A percentile compares a stretch with the other conserved stretches of the same genome.
phyloP scores from a whole-genome alignment of 2,329 filamentous ascomycete genomes.

The Fusarium xyrophilum region DNA sequence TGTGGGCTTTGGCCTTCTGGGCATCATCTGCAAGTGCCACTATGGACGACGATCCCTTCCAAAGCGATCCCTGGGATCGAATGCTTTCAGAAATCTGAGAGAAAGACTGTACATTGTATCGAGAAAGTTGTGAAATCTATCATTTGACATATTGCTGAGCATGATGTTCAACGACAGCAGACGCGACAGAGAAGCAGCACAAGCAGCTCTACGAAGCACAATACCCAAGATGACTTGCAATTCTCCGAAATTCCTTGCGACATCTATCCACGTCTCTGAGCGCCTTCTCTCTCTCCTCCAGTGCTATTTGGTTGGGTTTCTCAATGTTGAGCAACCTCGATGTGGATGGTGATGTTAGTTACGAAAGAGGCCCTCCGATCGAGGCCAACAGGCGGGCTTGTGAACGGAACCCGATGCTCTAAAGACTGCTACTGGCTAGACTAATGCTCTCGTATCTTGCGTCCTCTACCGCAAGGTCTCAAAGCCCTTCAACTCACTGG shows the following conservation, averaged over 20 bases:
- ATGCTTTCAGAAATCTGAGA: no score
- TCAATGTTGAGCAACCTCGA: background rate
- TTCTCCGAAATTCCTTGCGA: background rate
- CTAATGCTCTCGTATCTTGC: rapidly evolving
- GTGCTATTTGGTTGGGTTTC: no score
- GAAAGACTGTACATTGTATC: no score
- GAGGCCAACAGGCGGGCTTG: background rate
- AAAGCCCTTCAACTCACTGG: no score
- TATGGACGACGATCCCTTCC: background rate
- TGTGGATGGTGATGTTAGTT: background rate
- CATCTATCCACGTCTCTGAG: background rate
- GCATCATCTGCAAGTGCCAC: background rate
- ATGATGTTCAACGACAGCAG: background rate
- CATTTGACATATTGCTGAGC: background rate
- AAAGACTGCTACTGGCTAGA: rapidly evolving
- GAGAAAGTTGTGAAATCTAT: no score
- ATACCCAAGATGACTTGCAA: background rate
- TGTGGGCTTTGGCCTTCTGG: background rate
- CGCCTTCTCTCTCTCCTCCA: background rate
- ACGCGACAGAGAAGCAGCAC: background rate
- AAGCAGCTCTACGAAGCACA: background rate
- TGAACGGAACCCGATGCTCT: background rate
- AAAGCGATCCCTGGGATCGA: background rate
- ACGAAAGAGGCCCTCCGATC: background rate
- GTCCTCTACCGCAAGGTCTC: background rate